These are phyloP conservation scores for Ichthyophthirius multifiliis DNA, from an alignment of 169 alveolate genomes.

Conservation along the genomic window DNA sequence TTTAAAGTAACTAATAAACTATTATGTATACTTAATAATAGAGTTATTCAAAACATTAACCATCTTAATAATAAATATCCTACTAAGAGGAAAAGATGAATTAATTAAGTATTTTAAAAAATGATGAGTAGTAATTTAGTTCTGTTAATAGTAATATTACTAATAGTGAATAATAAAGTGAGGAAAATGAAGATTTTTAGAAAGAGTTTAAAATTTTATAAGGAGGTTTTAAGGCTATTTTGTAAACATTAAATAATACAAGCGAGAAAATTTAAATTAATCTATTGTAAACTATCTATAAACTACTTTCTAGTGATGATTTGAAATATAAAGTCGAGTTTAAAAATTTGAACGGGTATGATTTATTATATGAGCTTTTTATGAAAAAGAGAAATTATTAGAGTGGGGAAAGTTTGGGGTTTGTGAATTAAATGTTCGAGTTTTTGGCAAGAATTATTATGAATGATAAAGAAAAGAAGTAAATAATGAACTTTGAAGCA, in stretches of 20 bases:
- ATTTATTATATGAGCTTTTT: background rate
- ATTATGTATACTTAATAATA: too few relatives aligned
- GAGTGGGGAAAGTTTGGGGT: background rate
- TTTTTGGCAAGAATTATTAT: background rate
- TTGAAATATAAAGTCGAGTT: background rate
- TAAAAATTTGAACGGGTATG: background rate
- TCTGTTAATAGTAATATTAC: too few relatives aligned
- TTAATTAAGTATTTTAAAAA: too few relatives aligned
- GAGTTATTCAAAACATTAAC: too few relatives aligned
- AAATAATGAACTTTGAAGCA: constrained; percentile 1
- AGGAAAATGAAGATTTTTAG: background rate
- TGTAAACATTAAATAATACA: background rate
- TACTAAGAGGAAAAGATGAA: too few relatives aligned
- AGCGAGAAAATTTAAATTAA: background rate
- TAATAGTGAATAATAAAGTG: background rate
- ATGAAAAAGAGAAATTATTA: background rate
- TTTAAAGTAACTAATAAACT: too few relatives aligned
- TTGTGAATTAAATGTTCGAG: background rate
- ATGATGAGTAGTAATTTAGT: too few relatives aligned
- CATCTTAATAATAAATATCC: too few relatives aligned
- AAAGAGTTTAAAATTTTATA: background rate
- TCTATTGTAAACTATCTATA: background rate
- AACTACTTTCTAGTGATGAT: background rate
- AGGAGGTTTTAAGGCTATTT: constrained; percentile 5
- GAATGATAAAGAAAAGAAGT: background rate